Evolutionary conservation across 306 rosid genomes (phyloP), one percentile per base, ranked within the genome.

Genomic region (Sicyos edulis): DNA sequence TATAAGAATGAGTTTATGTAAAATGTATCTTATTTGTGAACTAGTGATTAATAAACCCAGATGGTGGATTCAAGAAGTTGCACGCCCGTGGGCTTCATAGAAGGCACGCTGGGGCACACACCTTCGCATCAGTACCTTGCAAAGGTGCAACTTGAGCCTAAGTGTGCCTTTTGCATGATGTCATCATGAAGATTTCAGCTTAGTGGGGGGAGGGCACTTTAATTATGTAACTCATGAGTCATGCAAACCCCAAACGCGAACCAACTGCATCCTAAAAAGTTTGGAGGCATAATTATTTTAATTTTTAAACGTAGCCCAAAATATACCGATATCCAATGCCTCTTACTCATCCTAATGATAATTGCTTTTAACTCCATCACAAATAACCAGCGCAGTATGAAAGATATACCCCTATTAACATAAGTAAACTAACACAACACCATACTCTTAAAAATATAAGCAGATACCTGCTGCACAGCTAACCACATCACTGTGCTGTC

Each of bases 401-500:
- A 3, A 53, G 57, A 53, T 53, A 53, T 53, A 58, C 64, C 9
- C 10, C 17, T 22, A 24, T 12, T 58, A 58, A 58, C 64, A 65
- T 3, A 19, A 5, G 32, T 12, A 65, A 65, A 19, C 71, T 32
- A 14, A 44, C 4, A 40, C n/a, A 44, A 65, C 3, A 66, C 52
- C 55, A 44, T 20, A 45, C 8, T 20, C 20, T 3, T 40, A 11
- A 42, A 74, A 11, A 17, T 49, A 24, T n/a, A 20, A 37, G 13
- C 56, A 80, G 71, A 61, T 85, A 92, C 98, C 98, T 90, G 96
- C 96, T 80, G 86, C 86, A 78, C 98, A 92, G 85, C 96, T 90
- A 81, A 92, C 98, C 74, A 92, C 91, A 83, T 92, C 98, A 84
- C 83, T 92, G 74, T 92, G 98, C 78, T 92, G 98, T 56, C 98